phyloP scores from a whole-genome alignment of 345 rosid genomes.

The Nasturtium officinale region DNA sequence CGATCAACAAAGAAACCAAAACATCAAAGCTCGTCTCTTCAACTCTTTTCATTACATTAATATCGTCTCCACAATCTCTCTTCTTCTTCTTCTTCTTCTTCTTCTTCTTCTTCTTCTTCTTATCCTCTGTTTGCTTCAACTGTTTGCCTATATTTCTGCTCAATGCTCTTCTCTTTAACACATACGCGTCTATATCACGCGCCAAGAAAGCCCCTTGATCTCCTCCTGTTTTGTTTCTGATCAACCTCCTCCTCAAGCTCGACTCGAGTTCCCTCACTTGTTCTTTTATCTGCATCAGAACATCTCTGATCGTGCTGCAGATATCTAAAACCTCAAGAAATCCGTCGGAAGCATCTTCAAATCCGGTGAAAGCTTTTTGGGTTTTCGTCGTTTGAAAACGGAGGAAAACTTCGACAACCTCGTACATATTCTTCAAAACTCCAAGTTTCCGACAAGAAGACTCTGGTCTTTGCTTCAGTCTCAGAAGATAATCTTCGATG shows the following conservation, averaged over 20 bases:
- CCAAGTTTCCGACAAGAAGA: conserved; percentile 34
- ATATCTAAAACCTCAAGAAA: conserved; percentile 49
- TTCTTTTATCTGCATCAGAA: conserved; percentile 43
- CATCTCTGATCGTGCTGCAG: conserved; percentile 47
- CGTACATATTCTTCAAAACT: conserved; percentile 46
- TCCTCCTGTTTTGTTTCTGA: conserved; percentile 25
- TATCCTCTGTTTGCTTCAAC: conserved; percentile 37
- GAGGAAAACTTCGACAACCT: conserved; percentile 42
- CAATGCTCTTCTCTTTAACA: conserved; percentile 42
- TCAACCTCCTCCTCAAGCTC: conserved; percentile 42
- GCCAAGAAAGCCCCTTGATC: conserved; percentile 22
- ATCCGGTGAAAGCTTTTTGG: conserved; percentile 30
- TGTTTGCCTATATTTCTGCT: conserved; percentile 28
- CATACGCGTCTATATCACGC: conserved; percentile 35
- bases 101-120: conserved; percentile 28
- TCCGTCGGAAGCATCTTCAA: conserved; percentile 49
- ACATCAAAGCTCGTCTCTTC: conserved; percentile 38
- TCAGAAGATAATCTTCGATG: conserved; percentile 42
- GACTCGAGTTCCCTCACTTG: conserved; percentile 42
- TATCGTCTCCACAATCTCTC: conserved; percentile 11
- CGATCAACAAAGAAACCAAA: conserved; percentile 39
- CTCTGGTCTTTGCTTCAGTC: conserved; percentile 35
- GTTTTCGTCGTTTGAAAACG: conserved; percentile 35
- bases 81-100: conserved; percentile 27
- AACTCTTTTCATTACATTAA: conserved; percentile 40